Percentiles rank a stretch among this genome's conserved stretches.
These are phyloP conservation scores for Psilocybe cubensis DNA, from an alignment of 768 basidiomycete genomes.

Conservation along the genomic window DNA sequence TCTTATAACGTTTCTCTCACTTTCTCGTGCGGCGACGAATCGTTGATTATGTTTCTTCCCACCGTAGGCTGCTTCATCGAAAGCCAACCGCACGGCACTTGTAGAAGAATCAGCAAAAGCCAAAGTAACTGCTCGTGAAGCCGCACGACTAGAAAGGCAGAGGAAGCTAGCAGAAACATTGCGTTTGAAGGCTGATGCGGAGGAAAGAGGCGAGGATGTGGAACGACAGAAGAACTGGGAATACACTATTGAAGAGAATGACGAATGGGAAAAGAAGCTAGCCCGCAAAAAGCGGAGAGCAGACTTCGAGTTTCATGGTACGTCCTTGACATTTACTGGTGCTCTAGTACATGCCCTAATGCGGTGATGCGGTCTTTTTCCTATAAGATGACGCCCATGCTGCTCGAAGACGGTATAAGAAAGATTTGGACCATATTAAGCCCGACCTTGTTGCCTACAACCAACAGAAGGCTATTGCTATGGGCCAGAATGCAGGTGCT, in stretches of 20 bases:
- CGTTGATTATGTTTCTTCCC: slow-evolving; percentile 1
- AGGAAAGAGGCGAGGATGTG: slow-evolving; percentile 90
- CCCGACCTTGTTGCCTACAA: slow-evolving; percentile 89
- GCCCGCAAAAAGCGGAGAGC: slow-evolving; percentile 82
- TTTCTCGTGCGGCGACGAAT: not conserved
- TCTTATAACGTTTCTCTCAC: slow-evolving; percentile 21
- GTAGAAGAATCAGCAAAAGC: slow-evolving; percentile 83
- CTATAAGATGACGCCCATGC: slow-evolving; percentile 86
- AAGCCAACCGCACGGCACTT: slow-evolving; percentile 84
- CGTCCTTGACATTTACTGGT: too few species aligned
- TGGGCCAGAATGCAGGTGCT: slow-evolving; percentile 75
- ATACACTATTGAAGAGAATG: slow-evolving; percentile 94
- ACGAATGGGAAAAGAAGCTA: slow-evolving; percentile 92
- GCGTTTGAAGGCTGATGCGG: slow-evolving; percentile 84
- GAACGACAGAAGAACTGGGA: slow-evolving; percentile 94
- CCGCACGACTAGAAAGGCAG: slow-evolving; percentile 85
- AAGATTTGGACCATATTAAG: slow-evolving; percentile 86
- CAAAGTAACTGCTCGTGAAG: slow-evolving; percentile 78
- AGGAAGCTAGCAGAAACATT: slow-evolving; percentile 88
- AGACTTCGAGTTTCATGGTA: slow-evolving; percentile 92
- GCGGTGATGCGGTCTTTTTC: too few species aligned
- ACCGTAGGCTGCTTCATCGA: slow-evolving; percentile 69
- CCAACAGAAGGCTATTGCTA: slow-evolving; percentile 83
- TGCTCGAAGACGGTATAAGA: slow-evolving; percentile 89
- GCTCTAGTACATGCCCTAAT: too few species aligned